phyloP scores from a whole-genome alignment of 2,329 filamentous ascomycete genomes.

The Tolypocladium tropicale region DNA sequence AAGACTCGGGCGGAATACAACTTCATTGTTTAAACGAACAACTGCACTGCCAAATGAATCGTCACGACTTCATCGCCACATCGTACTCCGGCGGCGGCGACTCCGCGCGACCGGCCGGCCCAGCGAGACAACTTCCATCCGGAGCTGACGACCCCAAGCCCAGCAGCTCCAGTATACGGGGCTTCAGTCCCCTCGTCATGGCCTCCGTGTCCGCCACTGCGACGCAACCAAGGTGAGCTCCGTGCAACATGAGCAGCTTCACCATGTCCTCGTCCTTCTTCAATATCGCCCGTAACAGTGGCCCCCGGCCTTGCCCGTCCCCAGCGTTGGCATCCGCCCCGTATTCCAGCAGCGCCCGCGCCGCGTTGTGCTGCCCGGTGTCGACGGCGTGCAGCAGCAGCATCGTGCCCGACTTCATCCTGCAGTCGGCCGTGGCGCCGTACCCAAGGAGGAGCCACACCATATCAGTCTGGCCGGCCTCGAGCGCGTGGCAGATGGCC shows the following conservation, averaged over 20 bases:
- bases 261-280: slow-evolving; percentile 17
- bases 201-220: slow-evolving; percentile 8
- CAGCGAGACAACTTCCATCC: neutral
- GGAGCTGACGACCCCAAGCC: slow-evolving; percentile 5
- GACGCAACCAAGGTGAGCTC: slow-evolving; percentile 13
- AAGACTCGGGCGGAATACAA: neutral
- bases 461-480: slow-evolving; percentile 12
- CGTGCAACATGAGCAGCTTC: slow-evolving; percentile 15
- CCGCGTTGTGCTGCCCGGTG: slow-evolving; percentile 11
- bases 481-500: slow-evolving; percentile 15
- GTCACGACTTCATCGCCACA: neutral
- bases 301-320: slow-evolving; percentile 19
- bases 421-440: slow-evolving; percentile 15
- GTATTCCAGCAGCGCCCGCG: slow-evolving; percentile 15
- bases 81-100: neutral
- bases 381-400: slow-evolving; percentile 20
- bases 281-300: slow-evolving; percentile 20
- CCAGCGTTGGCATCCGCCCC: slow-evolving; percentile 21
- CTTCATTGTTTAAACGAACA: neutral
- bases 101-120: neutral
- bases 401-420: slow-evolving; percentile 18
- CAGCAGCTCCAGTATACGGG: slow-evolving; percentile 15
- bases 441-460: slow-evolving; percentile 16
- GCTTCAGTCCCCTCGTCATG: slow-evolving; percentile 13
- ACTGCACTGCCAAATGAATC: neutral